Evolutionary conservation across 2,329 filamentous ascomycete genomes (phyloP), one percentile per base, ranked within the genome.

Genomic region (Pseudomassariella vexata): DNA sequence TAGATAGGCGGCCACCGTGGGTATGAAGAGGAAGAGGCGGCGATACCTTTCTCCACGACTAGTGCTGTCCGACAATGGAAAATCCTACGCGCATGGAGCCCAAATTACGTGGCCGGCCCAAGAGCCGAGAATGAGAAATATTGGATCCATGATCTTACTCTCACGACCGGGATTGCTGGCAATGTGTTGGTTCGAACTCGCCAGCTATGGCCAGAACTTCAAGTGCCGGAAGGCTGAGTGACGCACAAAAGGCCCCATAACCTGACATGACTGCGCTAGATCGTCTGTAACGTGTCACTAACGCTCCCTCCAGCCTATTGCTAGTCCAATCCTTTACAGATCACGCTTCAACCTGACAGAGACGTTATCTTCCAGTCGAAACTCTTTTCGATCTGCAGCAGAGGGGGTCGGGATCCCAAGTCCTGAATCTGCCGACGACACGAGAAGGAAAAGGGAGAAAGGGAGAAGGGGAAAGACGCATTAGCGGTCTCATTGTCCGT

Each of bases 261-360:
- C 20, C 18, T 32, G 21, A 25, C 21, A 24, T 19, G n/a, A 25
- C 17, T 16, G 21, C 20, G 19, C 21, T 11, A 10, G 19, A 14
- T 14, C 12, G 16, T 24, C 19, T 32, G 21, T 19, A 32, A 32
- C 30, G 30, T 32, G 17, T 14, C 21, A 32, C 30, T 12, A 25
- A 22, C 21, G 9, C 16, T 15, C 19, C 14, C 22, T 4, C 14
- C 17, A 8, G 22, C 30, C n/a, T n/a, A n/a, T n/a, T n/a, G n/a
- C n/a, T n/a, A n/a, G n/a, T n/a, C n/a, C n/a, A n/a, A n/a, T n/a
- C n/a, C n/a, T n/a, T n/a, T n/a, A n/a, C n/a, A n/a, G n/a, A n/a
- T n/a, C n/a, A n/a, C n/a, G n/a, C n/a, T n/a, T n/a, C n/a, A n/a
- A n/a, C n/a, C n/a, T n/a, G n/a, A n/a, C n/a, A n/a, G n/a, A n/a